Base-by-base conservation (phyloP, 192 early-diverging fungal genomes). In the Radiomyces spectabilis region DNA sequence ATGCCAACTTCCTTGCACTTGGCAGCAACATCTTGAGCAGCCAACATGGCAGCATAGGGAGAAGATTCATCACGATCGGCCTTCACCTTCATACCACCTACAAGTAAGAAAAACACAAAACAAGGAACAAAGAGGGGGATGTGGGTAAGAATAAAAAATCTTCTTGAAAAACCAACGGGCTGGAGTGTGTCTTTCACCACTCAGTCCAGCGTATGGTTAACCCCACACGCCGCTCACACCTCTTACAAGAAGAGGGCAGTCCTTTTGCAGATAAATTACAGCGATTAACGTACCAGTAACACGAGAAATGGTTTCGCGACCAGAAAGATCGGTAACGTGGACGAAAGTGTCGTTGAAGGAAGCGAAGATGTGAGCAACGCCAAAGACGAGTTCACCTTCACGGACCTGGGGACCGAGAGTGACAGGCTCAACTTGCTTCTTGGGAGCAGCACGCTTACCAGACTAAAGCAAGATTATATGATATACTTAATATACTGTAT, bases 61-160 rank as follows among this genome's bases (percentile, higher is more conserved):
- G 97, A 97, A 47, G 95, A 92, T 78, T 99, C 97, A 76, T 99
- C 97, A 84, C 97, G 95, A 78, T 99, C 97, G 49, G 94, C 91
- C 89, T 99, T 99, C 72, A 99, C 97, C 85, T 94, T 98, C 97
- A 99, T 99, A 63, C 97, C 97, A 84, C 94, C n/a, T n/a, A n/a
- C n/a, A n/a, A n/a, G n/a, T n/a, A n/a, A n/a, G 93, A n/a, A n/a
- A n/a, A n/a, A n/a, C n/a, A n/a, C n/a, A n/a, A n/a, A n/a, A n/a
- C n/a, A n/a, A n/a, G n/a, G n/a, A n/a, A n/a, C n/a, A n/a, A n/a
- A n/a, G n/a, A n/a, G n/a, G n/a, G n/a, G n/a, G n/a, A n/a, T n/a
- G n/a, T n/a, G n/a, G n/a, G n/a, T n/a, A n/a, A n/a, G n/a, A n/a
- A n/a, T n/a, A n/a, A n/a, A n/a, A n/a, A n/a, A n/a, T n/a, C n/a